Evolutionary conservation across 2,329 filamentous ascomycete species (phyloP), one percentile per base, ranked within the genome.

Genomic region (Microthyrium microscopicum): DNA sequence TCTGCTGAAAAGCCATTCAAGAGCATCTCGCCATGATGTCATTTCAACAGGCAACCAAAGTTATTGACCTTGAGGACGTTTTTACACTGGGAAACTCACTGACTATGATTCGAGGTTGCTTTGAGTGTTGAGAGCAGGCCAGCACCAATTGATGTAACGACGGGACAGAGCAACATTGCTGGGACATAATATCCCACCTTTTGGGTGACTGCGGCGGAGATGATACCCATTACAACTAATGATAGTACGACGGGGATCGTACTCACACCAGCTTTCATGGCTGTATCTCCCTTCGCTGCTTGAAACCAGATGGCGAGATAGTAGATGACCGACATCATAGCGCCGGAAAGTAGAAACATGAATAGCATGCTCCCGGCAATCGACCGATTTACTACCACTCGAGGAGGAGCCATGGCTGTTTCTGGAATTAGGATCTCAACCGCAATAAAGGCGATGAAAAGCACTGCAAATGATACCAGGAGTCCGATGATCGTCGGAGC

Each of bases 111-210:
- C 5, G 42, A 37, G 20, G 33, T 25, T 8, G 28, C 44, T 34
- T 2, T 44, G 31, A 6, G 48, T 2, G 48, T 57, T 26, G 55
- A 54, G 2, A 58, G 41, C 37, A 58, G 41, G 27, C 54, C 55
- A 6, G 45, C 37, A 16, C 52, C 55, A 34, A 56, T 44, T 17
- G 53, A 39, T 40, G 52, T 51, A 32, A 58, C n/a, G 7, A 45
- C 44, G n/a, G 53, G 42, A 8, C 51, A 47, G 9, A 49, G 12
- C 8, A 53, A 38, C 34, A 59, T 44, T 41, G 50, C 46, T 31
- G 40, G 56, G 36, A 39, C 43, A 38, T 50, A 54, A 40, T 54
- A 54, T 12, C 52, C 55, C 33, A 56, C 45, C 16, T 51, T 39
- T 40, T 53, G 52, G 32, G 57, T 15, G 9, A 45, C 43, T 12